Percentiles rank a stretch among this genome's conserved stretches.
Conservation (phyloP, 768 basidiomycete species). For the Rhodotorula taiwanensis region DNA sequence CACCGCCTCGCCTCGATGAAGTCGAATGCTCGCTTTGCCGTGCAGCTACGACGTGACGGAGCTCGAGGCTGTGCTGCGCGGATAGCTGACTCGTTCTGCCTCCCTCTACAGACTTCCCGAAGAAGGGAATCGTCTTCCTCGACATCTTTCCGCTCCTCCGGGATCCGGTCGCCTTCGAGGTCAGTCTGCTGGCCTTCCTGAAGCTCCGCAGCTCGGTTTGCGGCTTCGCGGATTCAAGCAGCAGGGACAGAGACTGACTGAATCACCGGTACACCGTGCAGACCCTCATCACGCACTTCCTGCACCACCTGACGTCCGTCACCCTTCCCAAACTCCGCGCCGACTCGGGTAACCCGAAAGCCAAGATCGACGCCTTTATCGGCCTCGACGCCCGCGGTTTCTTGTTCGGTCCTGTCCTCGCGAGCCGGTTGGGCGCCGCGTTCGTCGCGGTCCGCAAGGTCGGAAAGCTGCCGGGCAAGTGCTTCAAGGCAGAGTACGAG, state of each 20-base stretch:
- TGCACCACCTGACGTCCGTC: slow-evolving; percentile 74
- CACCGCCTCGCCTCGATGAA: not conserved
- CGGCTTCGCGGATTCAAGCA: no score
- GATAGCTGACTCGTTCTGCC: not conserved
- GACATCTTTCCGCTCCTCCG: slow-evolving; percentile 92
- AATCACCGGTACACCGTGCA: not conserved
- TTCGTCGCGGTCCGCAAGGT: slow-evolving; percentile 93
- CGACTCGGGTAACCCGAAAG: slow-evolving; percentile 31
- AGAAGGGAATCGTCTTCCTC: slow-evolving; percentile 84
- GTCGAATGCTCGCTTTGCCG: no score
- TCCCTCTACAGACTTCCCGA: slow-evolving; percentile 62
- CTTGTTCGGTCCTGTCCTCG: slow-evolving; percentile 85
- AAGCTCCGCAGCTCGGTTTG: no score
- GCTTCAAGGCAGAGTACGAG: slow-evolving; percentile 65
- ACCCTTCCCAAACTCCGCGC: slow-evolving; percentile 52
- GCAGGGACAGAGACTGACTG: no score
- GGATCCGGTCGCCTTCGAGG: slow-evolving; percentile 78
- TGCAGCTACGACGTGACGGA: no score
- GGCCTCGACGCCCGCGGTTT: slow-evolving; percentile 86
- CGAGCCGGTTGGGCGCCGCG: slow-evolving; percentile 78
- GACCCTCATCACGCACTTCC: slow-evolving; percentile 70
- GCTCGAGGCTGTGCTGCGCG: no score
- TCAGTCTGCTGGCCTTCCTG: no score
- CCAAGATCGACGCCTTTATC: slow-evolving; percentile 67
- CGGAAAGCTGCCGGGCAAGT: slow-evolving; percentile 88